phyloP scores from a whole-genome alignment of 2,329 filamentous ascomycete genomes.

The Ceratocystis alfenasii region DNA sequence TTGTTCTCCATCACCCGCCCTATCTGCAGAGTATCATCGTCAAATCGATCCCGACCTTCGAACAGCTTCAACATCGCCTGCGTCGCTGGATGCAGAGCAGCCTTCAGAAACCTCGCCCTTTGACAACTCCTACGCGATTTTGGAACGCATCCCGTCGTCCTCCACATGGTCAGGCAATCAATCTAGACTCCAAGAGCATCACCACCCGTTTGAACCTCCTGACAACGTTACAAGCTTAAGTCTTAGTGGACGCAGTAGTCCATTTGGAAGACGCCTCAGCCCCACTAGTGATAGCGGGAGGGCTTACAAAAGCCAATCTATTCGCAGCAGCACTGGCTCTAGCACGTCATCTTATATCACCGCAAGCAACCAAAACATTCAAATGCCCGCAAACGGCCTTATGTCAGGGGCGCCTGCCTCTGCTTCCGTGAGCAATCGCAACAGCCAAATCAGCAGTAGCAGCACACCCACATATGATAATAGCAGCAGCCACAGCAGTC shows the following conservation, averaged over 20 bases:
- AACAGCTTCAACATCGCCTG: neutral
- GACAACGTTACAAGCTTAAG: slow-evolving; percentile 2
- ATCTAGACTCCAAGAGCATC: neutral
- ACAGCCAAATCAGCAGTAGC: slow-evolving; percentile 7
- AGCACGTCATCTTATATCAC: neutral
- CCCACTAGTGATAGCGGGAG: neutral
- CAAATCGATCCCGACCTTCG: neutral
- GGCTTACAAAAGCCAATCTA: neutral
- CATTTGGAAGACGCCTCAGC: neutral
- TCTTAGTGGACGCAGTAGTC: neutral
- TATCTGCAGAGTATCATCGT: neutral
- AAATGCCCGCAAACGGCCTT: neutral
- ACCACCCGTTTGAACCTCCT: neutral
- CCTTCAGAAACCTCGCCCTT: neutral
- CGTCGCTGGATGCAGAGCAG: neutral
- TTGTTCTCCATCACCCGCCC: neutral
- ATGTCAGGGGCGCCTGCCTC: neutral
- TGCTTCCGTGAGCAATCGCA: neutral
- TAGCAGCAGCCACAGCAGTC: neutral
- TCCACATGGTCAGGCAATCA: neutral
- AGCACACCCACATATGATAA: slow-evolving; percentile 2
- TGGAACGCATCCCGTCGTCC: neutral
- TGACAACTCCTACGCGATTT: slow-evolving; percentile 8
- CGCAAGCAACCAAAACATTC: neutral
- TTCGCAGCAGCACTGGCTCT: neutral